phyloP scores from a whole-genome alignment of 805 yeast species.

The Schwanniomyces pseudopolymorphus region DNA sequence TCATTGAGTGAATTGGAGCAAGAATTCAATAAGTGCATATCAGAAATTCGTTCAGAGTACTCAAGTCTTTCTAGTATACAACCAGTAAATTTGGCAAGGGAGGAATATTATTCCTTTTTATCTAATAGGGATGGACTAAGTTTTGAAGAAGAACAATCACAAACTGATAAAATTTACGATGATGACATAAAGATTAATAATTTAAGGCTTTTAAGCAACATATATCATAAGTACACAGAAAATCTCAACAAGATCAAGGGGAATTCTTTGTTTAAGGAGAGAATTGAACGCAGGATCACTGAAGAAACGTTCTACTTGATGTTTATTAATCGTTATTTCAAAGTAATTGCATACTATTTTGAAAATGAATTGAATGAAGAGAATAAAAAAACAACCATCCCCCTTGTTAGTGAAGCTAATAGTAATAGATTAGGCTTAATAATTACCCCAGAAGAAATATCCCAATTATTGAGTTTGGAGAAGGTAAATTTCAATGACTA shows the following conservation, averaged over 20 bases:
- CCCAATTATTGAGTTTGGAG: slow-evolving; percentile 4
- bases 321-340: slow-evolving; percentile 17
- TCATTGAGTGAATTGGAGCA: slow-evolving; percentile 13
- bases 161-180: neutral
- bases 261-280: slow-evolving; percentile 16
- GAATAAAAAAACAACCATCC: slow-evolving; percentile 4
- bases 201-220: slow-evolving; percentile 2
- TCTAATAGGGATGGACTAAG: neutral
- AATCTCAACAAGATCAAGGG: slow-evolving; percentile 9
- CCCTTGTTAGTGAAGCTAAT: slow-evolving; percentile 6
- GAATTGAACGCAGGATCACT: slow-evolving; percentile 13
- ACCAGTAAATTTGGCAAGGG: slow-evolving; percentile 8
- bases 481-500: slow-evolving; percentile 19
- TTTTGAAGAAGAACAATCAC: neutral
- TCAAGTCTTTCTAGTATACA: slow-evolving; percentile 8
- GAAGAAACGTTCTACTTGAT: slow-evolving; percentile 21
- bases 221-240: neutral
- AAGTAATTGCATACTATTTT: slow-evolving; percentile 11
- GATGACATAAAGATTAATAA: slow-evolving; percentile 2
- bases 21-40: slow-evolving; percentile 10
- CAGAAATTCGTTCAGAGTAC: slow-evolving; percentile 11
- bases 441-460: slow-evolving; percentile 17
- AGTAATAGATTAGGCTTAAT: slow-evolving; percentile 15
- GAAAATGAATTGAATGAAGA: neutral
- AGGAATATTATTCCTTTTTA: neutral